Evolutionary conservation across 306 rosid genomes (phyloP).

Genomic region (Neltuma alba): DNA sequence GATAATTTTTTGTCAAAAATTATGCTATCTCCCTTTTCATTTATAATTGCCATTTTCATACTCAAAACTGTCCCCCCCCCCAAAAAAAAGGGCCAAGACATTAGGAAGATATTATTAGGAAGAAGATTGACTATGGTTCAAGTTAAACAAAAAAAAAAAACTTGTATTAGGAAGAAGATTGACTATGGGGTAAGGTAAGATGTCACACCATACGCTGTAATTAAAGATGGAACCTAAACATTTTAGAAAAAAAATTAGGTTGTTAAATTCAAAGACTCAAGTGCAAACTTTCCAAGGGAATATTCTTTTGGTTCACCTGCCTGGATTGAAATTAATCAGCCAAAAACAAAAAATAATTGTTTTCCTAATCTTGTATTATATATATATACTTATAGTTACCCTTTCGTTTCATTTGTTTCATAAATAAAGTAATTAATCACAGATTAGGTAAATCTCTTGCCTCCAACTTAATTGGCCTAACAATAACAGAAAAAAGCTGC

Average conservation of each 20-base stretch:
- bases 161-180: not conserved
- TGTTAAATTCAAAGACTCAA: not conserved
- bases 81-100: no score
- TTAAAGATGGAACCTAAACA: not conserved
- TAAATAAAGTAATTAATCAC: not conserved
- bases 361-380: not conserved
- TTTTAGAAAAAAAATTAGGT: no score
- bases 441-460: not conserved
- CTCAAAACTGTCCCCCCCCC: no score
- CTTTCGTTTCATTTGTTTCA: not conserved
- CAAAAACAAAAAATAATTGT: not conserved
- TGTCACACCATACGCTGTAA: not conserved
- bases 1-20: no score
- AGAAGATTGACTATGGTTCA: no score
- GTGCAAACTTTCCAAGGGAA: not conserved
- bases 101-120: no score
- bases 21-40: no score
- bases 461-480: not conserved
- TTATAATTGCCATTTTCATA: no score
- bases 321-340: not conserved
- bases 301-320: not conserved
- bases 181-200: not conserved
- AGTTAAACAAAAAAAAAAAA: not conserved
- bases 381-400: not conserved
- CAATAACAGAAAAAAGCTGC: not conserved